Evolutionary conservation across 139 green algal species (phyloP), one percentile per base, ranked within the genome.

Genomic region (Chlamydomonas sp.): DNA sequence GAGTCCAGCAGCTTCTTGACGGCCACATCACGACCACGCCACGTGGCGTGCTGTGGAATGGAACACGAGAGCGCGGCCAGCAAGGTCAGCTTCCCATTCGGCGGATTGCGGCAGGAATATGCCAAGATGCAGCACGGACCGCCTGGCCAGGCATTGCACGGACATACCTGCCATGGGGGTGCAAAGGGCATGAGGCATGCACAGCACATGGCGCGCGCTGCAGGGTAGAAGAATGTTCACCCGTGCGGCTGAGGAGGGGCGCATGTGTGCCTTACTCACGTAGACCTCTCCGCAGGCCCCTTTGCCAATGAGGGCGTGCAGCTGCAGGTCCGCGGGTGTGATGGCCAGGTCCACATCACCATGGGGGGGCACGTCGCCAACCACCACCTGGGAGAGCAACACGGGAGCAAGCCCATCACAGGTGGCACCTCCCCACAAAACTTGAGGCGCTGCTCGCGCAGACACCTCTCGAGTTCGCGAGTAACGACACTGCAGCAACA

Each of bases 341-440:
- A 85, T 85, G 68, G 6, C 18, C 67, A 85, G 80, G 57, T 78
- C 80, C 80, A 85, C 79, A 31, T 84, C 79, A 8, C 64, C 63
- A 8, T 64, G 7, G 1, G 66, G 79, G n/a, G 79, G 79, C 63
- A 61, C 63, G 16, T 84, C 79, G 31, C 79, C 79, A 49, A 84
- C 79, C 64, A 84, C 79, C 79, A 84, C 79, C 79, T 84, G 79
- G 75, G 57, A 20, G 2, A 64, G 58, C 12, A 14, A 20, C 18
- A 6, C 0, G 12, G 57, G 2, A 2, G 57, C 1, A 81, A 18
- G 17, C 2, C 15, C 8, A 2, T 5, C 15, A 8, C 59, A 1
- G 60, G 12, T 12, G 31, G 5, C 60, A 61, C 18, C 67, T 4
- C 8, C 10, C 67, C 31, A 49, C 31, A 49, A 49, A 49, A 49